Evolutionary conservation across 1,284 basidiomycete species (phyloP), one percentile per base, ranked within the genome.

Genomic region (Sanghuangporus baumii): DNA sequence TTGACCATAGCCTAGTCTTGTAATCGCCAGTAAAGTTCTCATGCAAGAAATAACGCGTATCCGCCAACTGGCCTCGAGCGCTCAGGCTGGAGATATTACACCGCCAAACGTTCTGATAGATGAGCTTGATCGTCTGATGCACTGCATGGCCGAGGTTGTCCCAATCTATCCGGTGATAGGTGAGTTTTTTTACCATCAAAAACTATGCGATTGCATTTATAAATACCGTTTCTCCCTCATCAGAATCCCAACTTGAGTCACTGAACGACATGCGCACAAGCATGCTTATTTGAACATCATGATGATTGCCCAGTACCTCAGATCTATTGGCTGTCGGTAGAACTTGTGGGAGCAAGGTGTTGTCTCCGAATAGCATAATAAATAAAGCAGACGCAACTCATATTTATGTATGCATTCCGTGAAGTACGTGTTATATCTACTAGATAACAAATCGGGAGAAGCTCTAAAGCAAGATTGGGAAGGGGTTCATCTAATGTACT

Each of bases 1-100:
- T 3, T 52, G 6, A 18, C 6, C 18, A 12, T 11, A 64, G 63
- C 63, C 63, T 1, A 57, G 59, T 40, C 52, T 60, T 36, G 57
- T 59, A 5, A 57, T 57, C 37, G 38, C 63, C 9, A 57, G 59
- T 16, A 64, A 64, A 47, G 58, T 64, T 2, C 52, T 64, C 34
- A 60, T 64, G 55, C 59, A 55, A 18, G 63, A 64, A 26, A 60
- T 61, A 20, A 18, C 38, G n/a, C 59, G 63, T 26, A 46, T 50
- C 23, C 41, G 55, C 40, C 50, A 63, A 18, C 14, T 46, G 16
- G 50, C 11, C 23, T 31, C 36, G 6, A 31, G 31, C 18, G 23
- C 37, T 11, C 57, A 50, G 31, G 11, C 20, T 12, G 40, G 20
- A 41, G 26, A 60, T 59, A 18, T 23, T 16, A 50, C 55, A 23